These are phyloP conservation scores for Starmerella vaccinii DNA, from an alignment of 805 yeast species.

Conservation along the genomic window DNA sequence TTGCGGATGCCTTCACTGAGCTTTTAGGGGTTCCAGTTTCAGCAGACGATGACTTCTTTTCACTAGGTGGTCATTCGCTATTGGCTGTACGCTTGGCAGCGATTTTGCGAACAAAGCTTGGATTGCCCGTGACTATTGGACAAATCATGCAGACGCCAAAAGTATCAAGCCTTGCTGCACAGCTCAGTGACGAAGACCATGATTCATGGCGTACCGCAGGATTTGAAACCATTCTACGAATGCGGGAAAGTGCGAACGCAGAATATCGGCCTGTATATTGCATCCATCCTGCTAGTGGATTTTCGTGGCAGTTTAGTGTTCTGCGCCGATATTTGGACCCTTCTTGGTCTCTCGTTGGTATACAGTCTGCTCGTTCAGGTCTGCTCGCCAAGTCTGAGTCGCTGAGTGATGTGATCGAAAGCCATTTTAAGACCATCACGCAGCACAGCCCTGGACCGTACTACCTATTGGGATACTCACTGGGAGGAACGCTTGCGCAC, in stretches of 20 bases:
- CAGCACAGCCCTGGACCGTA: slow-evolving; percentile 8
- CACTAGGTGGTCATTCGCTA: slow-evolving; percentile 93
- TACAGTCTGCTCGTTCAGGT: slow-evolving; percentile 13
- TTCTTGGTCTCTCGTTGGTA: slow-evolving; percentile 14
- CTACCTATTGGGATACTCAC: slow-evolving; percentile 16
- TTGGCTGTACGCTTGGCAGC: slow-evolving; percentile 41
- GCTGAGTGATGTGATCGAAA: slow-evolving; percentile 11
- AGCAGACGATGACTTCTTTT: slow-evolving; percentile 71
- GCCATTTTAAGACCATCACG: slow-evolving; percentile 4
- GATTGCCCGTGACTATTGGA: slow-evolving; percentile 16
- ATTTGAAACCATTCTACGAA: slow-evolving; percentile 7
- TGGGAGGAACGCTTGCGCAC: slow-evolving; percentile 19
- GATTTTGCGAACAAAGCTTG: slow-evolving; percentile 2
- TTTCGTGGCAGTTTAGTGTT: slow-evolving; percentile 20
- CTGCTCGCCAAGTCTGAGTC: slow-evolving; percentile 6
- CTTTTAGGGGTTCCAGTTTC: slow-evolving; percentile 3
- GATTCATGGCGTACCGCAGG: slow-evolving; percentile 13
- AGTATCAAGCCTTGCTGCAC: slow-evolving; percentile 10
- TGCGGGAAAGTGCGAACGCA: background rate
- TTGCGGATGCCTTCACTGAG: slow-evolving; percentile 10
- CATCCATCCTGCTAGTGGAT: slow-evolving; percentile 18
- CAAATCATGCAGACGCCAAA: slow-evolving; percentile 16
- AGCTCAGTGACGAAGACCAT: background rate
- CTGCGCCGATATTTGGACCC: slow-evolving; percentile 14
- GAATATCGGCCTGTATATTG: slow-evolving; percentile 6